phyloP scores from a whole-genome alignment of 2,329 filamentous ascomycete species.

The Monilinia aucupariae region DNA sequence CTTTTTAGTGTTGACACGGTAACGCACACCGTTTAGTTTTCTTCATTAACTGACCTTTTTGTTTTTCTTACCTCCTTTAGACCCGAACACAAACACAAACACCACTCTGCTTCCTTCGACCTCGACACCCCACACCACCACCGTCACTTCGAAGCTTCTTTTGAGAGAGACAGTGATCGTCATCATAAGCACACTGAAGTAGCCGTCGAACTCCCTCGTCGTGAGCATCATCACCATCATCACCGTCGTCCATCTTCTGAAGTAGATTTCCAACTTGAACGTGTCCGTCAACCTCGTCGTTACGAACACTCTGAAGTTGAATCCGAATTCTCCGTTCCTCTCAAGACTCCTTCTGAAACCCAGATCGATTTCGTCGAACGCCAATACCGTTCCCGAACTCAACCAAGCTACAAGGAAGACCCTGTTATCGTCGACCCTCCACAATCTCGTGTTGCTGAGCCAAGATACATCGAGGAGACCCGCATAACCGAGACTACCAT shows the following conservation, averaged over 20 bases:
- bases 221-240: slow-evolving; percentile 22
- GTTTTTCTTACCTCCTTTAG: slow-evolving; percentile 21
- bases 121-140: slow-evolving; percentile 38
- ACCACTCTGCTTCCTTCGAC: slow-evolving; percentile 45
- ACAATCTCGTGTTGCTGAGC: slow-evolving; percentile 37
- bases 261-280: slow-evolving; percentile 42
- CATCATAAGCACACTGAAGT: slow-evolving; percentile 15
- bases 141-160: slow-evolving; percentile 24
- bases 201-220: slow-evolving; percentile 39
- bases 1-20: slow-evolving; percentile 38
- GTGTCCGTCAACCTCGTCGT: slow-evolving; percentile 34
- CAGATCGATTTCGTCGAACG: slow-evolving; percentile 59
- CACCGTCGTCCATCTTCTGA: slow-evolving; percentile 22
- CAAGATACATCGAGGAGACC: slow-evolving; percentile 26
- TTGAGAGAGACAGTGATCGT: slow-evolving; percentile 16
- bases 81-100: slow-evolving; percentile 37
- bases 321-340: slow-evolving; percentile 27
- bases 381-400: slow-evolving; percentile 51
- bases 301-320: slow-evolving; percentile 28
- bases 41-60: slow-evolving; percentile 26
- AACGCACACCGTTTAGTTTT: slow-evolving; percentile 34
- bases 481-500: slow-evolving; percentile 34
- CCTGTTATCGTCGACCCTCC: slow-evolving; percentile 52
- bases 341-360: slow-evolving; percentile 23
- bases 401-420: slow-evolving; percentile 38